phyloP scores from a whole-genome alignment of 2,329 filamentous ascomycete species.

The Verticillium klebahnii region DNA sequence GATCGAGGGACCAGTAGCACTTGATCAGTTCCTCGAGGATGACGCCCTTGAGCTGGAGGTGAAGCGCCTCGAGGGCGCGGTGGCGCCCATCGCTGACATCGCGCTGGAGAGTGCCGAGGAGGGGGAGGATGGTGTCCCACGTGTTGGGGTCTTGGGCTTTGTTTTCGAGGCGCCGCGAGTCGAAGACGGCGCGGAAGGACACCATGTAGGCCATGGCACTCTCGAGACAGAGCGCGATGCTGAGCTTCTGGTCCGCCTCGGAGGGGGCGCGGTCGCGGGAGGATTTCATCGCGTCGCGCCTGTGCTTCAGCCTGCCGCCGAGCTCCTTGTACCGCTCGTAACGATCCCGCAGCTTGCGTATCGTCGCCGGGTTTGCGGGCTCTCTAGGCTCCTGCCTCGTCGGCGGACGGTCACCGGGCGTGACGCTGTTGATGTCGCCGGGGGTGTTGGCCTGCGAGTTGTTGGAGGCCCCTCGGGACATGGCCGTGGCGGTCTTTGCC shows the following conservation, averaged over 20 bases:
- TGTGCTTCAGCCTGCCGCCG: slow-evolving; percentile 49
- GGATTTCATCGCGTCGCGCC: slow-evolving; percentile 37
- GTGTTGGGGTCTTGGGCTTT: slow-evolving; percentile 33
- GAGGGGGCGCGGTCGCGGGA: slow-evolving; percentile 11
- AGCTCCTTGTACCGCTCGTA: slow-evolving; percentile 32
- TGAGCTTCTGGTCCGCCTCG: slow-evolving; percentile 33
- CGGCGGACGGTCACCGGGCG: slow-evolving; percentile 31
- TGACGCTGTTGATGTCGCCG: slow-evolving; percentile 36
- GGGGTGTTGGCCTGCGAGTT: slow-evolving; percentile 50
- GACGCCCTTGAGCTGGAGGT: slow-evolving; percentile 38
- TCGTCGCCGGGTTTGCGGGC: slow-evolving; percentile 20
- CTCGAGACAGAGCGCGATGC: slow-evolving; percentile 40
- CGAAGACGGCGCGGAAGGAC: slow-evolving; percentile 45
- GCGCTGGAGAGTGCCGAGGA: slow-evolving; percentile 35
- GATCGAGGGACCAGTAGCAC: slow-evolving; percentile 26
- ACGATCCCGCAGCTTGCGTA: slow-evolving; percentile 26
- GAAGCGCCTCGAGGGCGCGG: slow-evolving; percentile 31
- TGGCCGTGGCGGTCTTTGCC: slow-evolving; percentile 41
- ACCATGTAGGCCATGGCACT: slow-evolving; percentile 50
- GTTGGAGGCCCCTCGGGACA: slow-evolving; percentile 50
- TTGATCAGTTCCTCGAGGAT: slow-evolving; percentile 41
- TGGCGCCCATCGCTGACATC: slow-evolving; percentile 28
- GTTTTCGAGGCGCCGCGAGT: slow-evolving; percentile 36
- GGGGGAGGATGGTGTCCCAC: slow-evolving; percentile 41
- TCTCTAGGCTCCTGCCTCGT: slow-evolving; percentile 14